These are phyloP conservation scores for Salix brachista DNA, from an alignment of 345 rosid species.

Conservation along the genomic window DNA sequence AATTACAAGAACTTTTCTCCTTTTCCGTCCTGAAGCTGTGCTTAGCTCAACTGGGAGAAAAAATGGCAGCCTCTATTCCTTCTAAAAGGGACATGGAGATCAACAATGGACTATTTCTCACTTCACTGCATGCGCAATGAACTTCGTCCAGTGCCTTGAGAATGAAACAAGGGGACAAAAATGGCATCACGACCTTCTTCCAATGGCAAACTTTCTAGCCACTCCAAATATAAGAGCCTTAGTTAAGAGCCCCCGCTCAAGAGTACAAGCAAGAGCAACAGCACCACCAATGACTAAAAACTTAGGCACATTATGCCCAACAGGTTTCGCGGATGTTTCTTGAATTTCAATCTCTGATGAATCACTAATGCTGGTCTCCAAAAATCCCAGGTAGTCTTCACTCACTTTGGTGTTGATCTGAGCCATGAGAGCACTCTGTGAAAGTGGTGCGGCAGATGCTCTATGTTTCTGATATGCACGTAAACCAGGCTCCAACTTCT, in stretches of 20 bases:
- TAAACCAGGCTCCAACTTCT: slow-evolving; percentile 84
- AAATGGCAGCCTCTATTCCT: not conserved
- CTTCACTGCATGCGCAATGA: slow-evolving; percentile 2
- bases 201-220: slow-evolving; percentile 81
- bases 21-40: slow-evolving; percentile 13
- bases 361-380: slow-evolving; percentile 36
- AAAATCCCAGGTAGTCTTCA: slow-evolving; percentile 48
- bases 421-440: slow-evolving; percentile 71
- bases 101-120: slow-evolving; percentile 7
- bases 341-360: slow-evolving; percentile 29
- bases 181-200: slow-evolving; percentile 56
- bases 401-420: slow-evolving; percentile 83
- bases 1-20: not conserved
- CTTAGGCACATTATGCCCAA: slow-evolving; percentile 56
- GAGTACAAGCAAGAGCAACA: slow-evolving; percentile 73
- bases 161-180: not conserved
- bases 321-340: slow-evolving; percentile 37
- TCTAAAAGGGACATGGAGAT: slow-evolving; percentile 11
- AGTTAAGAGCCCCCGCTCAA: slow-evolving; percentile 85
- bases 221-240: slow-evolving; percentile 93
- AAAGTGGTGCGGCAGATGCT: slow-evolving; percentile 52
- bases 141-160: not conserved
- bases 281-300: slow-evolving; percentile 80
- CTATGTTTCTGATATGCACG: slow-evolving; percentile 64
- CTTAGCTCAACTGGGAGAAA: not conserved